Base-by-base conservation (phyloP, 192 early-diverging fungal species). In the Coemansia sp. region DNA sequence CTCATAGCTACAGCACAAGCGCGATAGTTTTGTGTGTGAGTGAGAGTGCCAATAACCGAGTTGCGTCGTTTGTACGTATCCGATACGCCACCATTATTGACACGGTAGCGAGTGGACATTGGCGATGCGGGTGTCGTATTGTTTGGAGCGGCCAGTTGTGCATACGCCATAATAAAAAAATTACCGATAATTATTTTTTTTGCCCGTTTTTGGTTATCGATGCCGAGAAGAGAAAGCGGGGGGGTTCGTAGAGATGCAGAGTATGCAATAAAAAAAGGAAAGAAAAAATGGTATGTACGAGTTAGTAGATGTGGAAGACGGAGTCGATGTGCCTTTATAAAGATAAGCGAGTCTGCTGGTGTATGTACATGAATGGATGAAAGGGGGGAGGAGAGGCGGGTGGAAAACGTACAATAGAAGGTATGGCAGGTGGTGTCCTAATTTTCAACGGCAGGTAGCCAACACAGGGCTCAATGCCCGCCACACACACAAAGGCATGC, bases 1-100 rank as follows among this genome's bases (percentile, higher is more conserved):
- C 79, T 81, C 84, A 86, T 86, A 39, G 80, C 84, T 77, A 86
- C 77, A 39, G 73, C 31, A 18, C 57, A 60, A 5, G 57, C 57
- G 57, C 57, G 57, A 60, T 7, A 40, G 11, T 33, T 57, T 60
- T 47, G 57, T 20, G 60, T 53, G 43, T 33, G 27, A 24, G 36
- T 61, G 16, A 66, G 53, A 8, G 52, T 67, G 41, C 70, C 71
- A 64, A 62, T 68, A 18, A 77, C 66, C 57, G 79, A 80, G 67
- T 80, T 85, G 61, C 79, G 78, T 20, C 79, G 78, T 49, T 71
- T 71, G 58, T 76, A 67, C 33, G 57, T 60, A 60, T 60, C 57
- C 57, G 57, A 60, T 34, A 60, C 57, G 31, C 57, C 57, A 34
- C 57, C 57, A 18, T 33, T 33, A 18, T 33, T 33, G 18, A 18